phyloP scores from a whole-genome alignment of 768 basidiomycete genomes.

The Leucocoprinus leucothites region DNA sequence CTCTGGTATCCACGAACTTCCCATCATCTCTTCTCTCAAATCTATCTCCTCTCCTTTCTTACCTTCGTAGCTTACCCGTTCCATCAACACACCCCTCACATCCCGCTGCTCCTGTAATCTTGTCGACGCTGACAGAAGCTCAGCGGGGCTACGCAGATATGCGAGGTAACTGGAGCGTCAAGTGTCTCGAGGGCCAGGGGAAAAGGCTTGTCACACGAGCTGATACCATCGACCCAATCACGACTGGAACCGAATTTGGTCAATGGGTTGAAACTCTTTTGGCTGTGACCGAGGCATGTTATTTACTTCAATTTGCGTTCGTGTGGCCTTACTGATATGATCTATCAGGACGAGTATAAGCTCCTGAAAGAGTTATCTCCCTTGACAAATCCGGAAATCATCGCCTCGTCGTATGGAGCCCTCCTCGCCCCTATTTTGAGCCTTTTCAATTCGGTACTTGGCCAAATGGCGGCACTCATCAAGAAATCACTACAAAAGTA shows the following conservation, averaged over 20 bases:
- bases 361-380: conserved; percentile 63
- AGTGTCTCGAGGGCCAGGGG: conserved; percentile 69
- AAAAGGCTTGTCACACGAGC: conserved; percentile 68
- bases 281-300: conserved; percentile 59
- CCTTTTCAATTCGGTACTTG: conserved; percentile 64
- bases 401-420: conserved; percentile 57
- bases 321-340: neutral
- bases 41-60: conserved; percentile 61
- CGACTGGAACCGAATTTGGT: conserved; percentile 68
- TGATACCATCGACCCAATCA: conserved; percentile 63
- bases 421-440: conserved; percentile 63
- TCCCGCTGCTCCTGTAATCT: conserved; percentile 65
- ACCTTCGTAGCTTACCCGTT: conserved; percentile 69
- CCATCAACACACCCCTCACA: conserved; percentile 84
- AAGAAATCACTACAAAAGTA: conserved; percentile 78
- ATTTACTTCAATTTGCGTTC: neutral
- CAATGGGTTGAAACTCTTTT: conserved; percentile 67
- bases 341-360: conserved; percentile 60
- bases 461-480: conserved; percentile 59
- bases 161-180: conserved; percentile 76
- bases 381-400: conserved; percentile 43
- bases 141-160: conserved; percentile 85
- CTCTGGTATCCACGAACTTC: conserved; percentile 37
- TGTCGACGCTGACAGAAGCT: conserved; percentile 67
- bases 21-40: conserved; percentile 48